Conservation (phyloP, 202 grass and related monocot genomes). For the Panicum virgatum region DNA sequence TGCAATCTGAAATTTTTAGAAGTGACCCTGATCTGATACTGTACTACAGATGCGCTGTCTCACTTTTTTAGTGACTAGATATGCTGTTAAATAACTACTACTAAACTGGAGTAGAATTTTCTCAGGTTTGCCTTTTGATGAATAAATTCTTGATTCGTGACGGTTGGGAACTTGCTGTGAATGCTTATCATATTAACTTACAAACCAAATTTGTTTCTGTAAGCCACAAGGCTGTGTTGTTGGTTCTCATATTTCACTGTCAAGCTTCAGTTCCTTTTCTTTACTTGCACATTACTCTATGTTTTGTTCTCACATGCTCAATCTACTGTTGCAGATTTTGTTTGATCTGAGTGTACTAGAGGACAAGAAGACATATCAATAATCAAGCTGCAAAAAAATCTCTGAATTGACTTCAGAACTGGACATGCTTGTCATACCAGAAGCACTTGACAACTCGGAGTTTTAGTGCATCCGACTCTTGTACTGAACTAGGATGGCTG, state of each 20-base stretch:
- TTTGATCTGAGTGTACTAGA: constrained; percentile 18
- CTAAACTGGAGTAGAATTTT: constrained; percentile 1
- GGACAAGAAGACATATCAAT: neutral
- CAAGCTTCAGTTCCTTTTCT: neutral
- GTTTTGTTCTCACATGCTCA: constrained; percentile 24
- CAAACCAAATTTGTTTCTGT: neutral
- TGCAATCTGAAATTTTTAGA: neutral
- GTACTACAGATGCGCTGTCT: neutral
- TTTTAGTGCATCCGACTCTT: neutral
- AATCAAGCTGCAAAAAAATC: constrained; percentile 1
- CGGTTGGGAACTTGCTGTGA: neutral
- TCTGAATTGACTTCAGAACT: neutral
- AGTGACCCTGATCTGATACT: neutral
- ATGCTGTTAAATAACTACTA: neutral
- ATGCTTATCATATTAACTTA: neutral
- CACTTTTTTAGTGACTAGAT: neutral
- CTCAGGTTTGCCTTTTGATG: neutral
- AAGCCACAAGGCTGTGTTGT: neutral
- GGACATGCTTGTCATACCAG: constrained; percentile 1
- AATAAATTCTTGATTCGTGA: neutral
- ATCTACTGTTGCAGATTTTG: constrained; percentile 33
- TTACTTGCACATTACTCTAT: neutral
- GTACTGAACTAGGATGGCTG: constrained; percentile 34
- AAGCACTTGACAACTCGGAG: constrained; percentile 20
- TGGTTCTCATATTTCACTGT: constrained; percentile 11